These are phyloP conservation scores for Mucor sp. DNA, from an alignment of 371 early-diverging fungal species.

Conservation along the genomic window DNA sequence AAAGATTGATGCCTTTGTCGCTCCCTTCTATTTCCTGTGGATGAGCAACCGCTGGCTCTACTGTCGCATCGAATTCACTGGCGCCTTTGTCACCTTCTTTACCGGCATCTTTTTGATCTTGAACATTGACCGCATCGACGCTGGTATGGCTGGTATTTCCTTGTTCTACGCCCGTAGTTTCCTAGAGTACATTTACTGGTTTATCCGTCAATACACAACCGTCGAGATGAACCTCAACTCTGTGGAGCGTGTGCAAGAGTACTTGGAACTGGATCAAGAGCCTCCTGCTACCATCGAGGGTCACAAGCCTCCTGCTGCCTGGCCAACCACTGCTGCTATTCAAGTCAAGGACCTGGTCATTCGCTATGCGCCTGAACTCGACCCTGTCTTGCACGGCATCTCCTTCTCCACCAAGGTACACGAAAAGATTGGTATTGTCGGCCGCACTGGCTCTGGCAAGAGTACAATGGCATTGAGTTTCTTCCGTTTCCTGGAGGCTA, in stretches of 20 bases:
- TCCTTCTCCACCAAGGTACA: slow-evolving; percentile 63
- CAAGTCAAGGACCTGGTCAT: slow-evolving; percentile 65
- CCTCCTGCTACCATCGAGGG: slow-evolving; percentile 50
- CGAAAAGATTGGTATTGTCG: slow-evolving; percentile 80
- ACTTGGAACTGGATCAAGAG: slow-evolving; percentile 73
- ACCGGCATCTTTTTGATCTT: slow-evolving; percentile 64
- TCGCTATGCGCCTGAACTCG: slow-evolving; percentile 65
- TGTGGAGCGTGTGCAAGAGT: slow-evolving; percentile 87
- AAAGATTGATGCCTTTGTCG: slow-evolving; percentile 63
- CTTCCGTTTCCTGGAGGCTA: slow-evolving; percentile 77
- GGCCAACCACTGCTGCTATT: slow-evolving; percentile 76
- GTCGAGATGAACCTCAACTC: slow-evolving; percentile 83
- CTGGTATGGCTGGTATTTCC: slow-evolving; percentile 84
- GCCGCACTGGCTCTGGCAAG: slow-evolving; percentile 83
- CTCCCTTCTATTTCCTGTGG: slow-evolving; percentile 83
- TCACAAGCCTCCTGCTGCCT: slow-evolving; percentile 59
- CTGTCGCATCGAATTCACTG: slow-evolving; percentile 70
- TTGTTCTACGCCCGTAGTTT: slow-evolving; percentile 78
- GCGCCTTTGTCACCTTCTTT: slow-evolving; percentile 67
- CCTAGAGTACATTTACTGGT: slow-evolving; percentile 48
- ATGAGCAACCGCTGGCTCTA: slow-evolving; percentile 86
- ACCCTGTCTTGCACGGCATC: slow-evolving; percentile 71
- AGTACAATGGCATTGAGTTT: slow-evolving; percentile 74
- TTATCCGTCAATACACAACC: slow-evolving; percentile 63
- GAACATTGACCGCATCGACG: slow-evolving; percentile 59